A percentile compares a stretch with the other conserved stretches of the same genome.
Evolutionary conservation across 805 yeast genomes (phyloP).

Genomic region (Hanseniaspora taiwanica): DNA sequence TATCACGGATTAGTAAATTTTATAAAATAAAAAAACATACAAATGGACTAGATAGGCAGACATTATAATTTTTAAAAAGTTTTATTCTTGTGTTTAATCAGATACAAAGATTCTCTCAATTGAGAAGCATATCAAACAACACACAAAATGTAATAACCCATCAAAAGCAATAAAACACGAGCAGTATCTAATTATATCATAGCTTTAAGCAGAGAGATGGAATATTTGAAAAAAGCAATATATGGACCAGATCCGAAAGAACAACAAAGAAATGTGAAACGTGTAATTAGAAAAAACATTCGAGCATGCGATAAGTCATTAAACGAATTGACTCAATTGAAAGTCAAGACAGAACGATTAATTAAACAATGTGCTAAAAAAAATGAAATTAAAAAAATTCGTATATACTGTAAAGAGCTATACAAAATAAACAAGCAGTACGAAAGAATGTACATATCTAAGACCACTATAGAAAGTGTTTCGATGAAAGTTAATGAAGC

Average conservation of each 20-base stretch:
- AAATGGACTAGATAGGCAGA: too few species aligned
- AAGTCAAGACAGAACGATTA: slow-evolving; percentile 63
- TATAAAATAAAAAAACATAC: too few species aligned
- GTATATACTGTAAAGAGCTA: slow-evolving; percentile 70
- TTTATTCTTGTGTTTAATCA: too few species aligned
- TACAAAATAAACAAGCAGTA: slow-evolving; percentile 62
- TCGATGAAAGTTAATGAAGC: slow-evolving; percentile 86
- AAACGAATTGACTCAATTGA: slow-evolving; percentile 49
- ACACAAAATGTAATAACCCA: background rate
- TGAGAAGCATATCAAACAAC: too few species aligned
- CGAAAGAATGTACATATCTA: slow-evolving; percentile 59
- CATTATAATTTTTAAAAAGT: too few species aligned
- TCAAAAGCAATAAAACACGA: background rate
- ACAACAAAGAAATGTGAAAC: slow-evolving; percentile 64
- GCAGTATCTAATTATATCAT: background rate
- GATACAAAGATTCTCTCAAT: too few species aligned
- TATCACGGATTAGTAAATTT: slow-evolving; percentile 16
- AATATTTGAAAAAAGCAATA: slow-evolving; percentile 68
- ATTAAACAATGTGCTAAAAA: slow-evolving; percentile 66
- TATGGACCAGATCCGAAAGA: slow-evolving; percentile 98
- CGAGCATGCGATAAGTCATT: slow-evolving; percentile 62
- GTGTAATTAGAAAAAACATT: slow-evolving; percentile 68
- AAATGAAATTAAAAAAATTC: slow-evolving; percentile 63
- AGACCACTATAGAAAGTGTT: slow-evolving; percentile 76
- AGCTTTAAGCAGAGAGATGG: slow-evolving; percentile 37